phyloP scores from a whole-genome alignment of 163 green algal species.

The Scenedesmus sp. region DNA sequence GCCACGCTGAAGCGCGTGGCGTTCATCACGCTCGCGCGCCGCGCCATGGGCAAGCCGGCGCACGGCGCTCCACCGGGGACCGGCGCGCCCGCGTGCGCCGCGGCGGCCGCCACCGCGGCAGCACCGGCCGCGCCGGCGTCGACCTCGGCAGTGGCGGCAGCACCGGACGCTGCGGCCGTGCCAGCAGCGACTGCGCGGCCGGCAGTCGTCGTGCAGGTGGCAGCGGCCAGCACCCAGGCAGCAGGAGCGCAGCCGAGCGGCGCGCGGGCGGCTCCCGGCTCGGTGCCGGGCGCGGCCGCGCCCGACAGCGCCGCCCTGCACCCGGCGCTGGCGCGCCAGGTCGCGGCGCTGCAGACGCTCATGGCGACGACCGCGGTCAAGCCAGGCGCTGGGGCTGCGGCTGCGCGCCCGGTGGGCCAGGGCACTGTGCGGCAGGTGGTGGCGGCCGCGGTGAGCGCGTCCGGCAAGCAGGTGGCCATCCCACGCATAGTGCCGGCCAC shows the following conservation, averaged over 20 bases:
- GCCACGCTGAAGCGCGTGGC: background rate
- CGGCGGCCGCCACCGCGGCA: too few species aligned
- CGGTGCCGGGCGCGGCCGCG: background rate
- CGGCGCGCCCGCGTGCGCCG: too few species aligned
- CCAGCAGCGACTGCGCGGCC: background rate
- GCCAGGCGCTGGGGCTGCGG: background rate
- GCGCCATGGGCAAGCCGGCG: background rate
- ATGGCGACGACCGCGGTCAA: background rate
- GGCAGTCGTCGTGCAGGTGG: too few species aligned
- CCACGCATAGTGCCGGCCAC: constrained; percentile 18
- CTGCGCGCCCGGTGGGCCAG: background rate
- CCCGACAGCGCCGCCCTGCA: background rate
- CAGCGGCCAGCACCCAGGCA: too few species aligned
- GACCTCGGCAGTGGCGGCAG: background rate
- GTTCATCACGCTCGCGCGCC: background rate
- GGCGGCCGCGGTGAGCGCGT: background rate
- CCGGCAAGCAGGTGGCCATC: background rate
- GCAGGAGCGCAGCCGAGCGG: background rate
- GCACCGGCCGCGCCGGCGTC: background rate
- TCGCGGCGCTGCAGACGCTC: too few species aligned
- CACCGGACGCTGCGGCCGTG: constrained; percentile 4
- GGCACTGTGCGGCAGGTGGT: constrained; percentile 7
- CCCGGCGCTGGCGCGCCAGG: background rate
- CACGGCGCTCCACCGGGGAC: too few species aligned
- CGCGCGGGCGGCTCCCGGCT: too few species aligned